Evolutionary conservation across 2,329 filamentous ascomycete species (phyloP).

Genomic region (Sporothrix variecibatus): DNA sequence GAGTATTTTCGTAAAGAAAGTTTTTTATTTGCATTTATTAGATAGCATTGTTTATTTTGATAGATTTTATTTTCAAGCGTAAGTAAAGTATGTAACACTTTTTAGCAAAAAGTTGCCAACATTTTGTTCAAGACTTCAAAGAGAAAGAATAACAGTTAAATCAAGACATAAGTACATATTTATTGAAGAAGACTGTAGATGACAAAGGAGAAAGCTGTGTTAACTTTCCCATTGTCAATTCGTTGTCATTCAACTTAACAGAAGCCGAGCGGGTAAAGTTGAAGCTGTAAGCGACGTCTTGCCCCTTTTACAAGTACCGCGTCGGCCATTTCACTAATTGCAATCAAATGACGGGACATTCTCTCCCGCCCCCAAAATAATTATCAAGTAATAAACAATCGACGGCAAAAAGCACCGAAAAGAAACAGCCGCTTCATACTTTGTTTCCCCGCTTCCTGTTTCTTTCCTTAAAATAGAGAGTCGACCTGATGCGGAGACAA

Average conservation of each 20-base stretch:
- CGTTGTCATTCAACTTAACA: background rate
- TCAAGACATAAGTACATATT: background rate
- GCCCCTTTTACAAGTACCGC: background rate
- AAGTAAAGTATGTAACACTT: no score
- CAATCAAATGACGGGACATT: background rate
- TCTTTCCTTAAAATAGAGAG: background rate
- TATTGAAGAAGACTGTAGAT: background rate
- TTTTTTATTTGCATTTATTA: no score
- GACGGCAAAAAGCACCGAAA: background rate
- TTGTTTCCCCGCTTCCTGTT: constrained; percentile 13
- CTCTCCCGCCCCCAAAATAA: background rate
- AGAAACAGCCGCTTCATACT: background rate
- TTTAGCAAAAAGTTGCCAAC: no score
- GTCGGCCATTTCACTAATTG: background rate
- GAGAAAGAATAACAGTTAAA: background rate
- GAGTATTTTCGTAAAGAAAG: no score
- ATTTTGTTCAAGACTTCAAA: no score
- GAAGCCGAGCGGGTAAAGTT: background rate
- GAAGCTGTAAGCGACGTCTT: background rate
- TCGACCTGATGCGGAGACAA: background rate
- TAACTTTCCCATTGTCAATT: background rate
- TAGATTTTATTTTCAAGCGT: no score
- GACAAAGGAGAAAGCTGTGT: no score
- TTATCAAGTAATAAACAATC: background rate
- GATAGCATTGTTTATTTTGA: no score